Conservation (phyloP, 106 monocot genomes). For the Allium cepa region DNA sequence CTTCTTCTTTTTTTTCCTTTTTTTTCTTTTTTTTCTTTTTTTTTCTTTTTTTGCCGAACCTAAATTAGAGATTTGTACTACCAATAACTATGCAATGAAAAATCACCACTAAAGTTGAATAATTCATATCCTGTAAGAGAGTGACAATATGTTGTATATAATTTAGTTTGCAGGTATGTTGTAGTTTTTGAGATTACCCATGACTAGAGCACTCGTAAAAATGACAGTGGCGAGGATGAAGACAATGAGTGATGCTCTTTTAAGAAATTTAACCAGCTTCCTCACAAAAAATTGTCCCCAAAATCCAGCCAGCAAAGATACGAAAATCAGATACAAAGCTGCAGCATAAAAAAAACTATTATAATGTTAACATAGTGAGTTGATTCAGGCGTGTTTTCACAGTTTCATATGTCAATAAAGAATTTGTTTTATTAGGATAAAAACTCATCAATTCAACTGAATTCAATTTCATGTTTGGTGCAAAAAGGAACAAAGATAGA, state of each 20-base stretch:
- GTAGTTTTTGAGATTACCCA: slow-evolving; percentile 49
- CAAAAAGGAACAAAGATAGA: neutral
- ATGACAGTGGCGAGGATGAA: slow-evolving; percentile 96
- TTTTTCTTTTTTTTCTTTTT: no score
- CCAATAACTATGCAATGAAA: no score
- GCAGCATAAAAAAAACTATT: neutral
- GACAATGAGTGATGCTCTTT: slow-evolving; percentile 76
- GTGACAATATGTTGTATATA: no score
- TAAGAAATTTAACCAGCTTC: slow-evolving; percentile 59
- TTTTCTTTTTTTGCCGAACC: no score
- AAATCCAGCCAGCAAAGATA: slow-evolving; percentile 83
- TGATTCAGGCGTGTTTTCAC: no score
- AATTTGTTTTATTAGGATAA: neutral
- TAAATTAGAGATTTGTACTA: no score
- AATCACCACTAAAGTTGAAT: no score
- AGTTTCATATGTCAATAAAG: no score
- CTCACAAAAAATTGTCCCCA: slow-evolving; percentile 91
- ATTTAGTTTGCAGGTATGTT: no score
- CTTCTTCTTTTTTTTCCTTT: no score
- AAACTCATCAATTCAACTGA: neutral
- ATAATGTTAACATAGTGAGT: no score
- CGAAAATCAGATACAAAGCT: slow-evolving; percentile 71
- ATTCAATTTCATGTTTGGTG: neutral
- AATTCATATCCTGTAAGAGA: no score
- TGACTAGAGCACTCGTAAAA: slow-evolving; percentile 82